Base-by-base conservation (phyloP, 768 basidiomycete genomes). In the Auriscalpium microsporum region DNA sequence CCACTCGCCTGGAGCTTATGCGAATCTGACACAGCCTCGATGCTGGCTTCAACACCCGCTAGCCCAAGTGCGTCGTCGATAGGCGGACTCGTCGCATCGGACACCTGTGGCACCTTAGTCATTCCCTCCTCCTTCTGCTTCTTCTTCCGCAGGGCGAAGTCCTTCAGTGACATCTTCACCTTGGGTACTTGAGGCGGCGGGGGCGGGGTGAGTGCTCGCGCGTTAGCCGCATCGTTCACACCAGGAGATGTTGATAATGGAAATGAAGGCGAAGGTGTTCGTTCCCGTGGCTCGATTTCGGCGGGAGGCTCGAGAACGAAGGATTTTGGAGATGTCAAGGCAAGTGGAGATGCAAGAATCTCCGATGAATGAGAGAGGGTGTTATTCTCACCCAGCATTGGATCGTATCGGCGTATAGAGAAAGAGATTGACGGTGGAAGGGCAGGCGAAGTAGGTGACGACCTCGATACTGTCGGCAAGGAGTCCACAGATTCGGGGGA, bases 121-220 rank as follows among this genome's bases (percentile, higher is more conserved):
- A 42, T 35, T 38, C 59, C 60, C 47, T 59, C 58, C 37, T 59
- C 60, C n/a, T 58, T 54, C 53, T 62, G 58, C 38, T 62, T 60
- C 55, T 55, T 62, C 52, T 56, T 62, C 53, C 60, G 50, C 59
- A 62, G 50, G 16, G 58, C 56, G 10, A 62, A 62, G 48, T 62
- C 60, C 36, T 57, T 62, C 50, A 62, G 40, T n/a, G 60, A 62
- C 55, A 62, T 52, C 49, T 62, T 62, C 52, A 62, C 60, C 53
- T 62, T 62, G 19, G 58, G 55, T 21, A n/a, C 42, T 17, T 50
- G 45, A 9, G 46, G 58, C 8, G 55, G 53, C 10, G 19, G 13
- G n/a, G 58, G 52, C 11, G 50, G 37, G 13, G 48, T 21, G 11
- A 55, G 10, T 14, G 33, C 33, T 1, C 13, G 34, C 17, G n/a